Conservation (phyloP, 352 stramenopile species). For the Globisporangium camurandrum region DNA sequence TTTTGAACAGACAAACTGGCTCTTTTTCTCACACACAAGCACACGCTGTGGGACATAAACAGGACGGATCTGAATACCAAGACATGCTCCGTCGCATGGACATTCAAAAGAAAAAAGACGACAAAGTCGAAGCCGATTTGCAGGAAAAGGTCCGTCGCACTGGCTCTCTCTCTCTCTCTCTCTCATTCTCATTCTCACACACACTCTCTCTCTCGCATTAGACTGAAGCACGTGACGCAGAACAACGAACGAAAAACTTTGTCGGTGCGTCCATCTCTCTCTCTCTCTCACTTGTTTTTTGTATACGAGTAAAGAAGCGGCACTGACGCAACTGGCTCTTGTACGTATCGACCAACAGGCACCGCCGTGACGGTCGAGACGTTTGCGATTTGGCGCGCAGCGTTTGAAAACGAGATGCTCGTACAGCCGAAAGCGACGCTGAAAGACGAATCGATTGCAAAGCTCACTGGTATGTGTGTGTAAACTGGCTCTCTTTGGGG, state of each 20-base stretch:
- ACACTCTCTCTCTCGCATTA: neutral
- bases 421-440: constrained; percentile 28
- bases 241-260: constrained; percentile 12
- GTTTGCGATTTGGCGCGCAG: constrained; percentile 63
- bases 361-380: constrained; percentile 75
- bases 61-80: constrained; percentile 85
- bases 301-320: neutral
- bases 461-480: constrained; percentile 52
- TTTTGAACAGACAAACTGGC: too few relatives aligned
- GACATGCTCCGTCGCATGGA: constrained; percentile 84
- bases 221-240: constrained; percentile 3
- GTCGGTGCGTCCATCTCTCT: constrained; percentile 3
- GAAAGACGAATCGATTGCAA: constrained; percentile 65
- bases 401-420: constrained; percentile 67
- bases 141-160: constrained; percentile 22
- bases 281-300: neutral
- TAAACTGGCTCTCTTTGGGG: neutral
- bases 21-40: too few relatives aligned
- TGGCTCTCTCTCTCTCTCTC: neutral
- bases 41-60: too few relatives aligned
- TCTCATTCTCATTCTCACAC: neutral
- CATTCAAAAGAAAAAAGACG: constrained; percentile 73
- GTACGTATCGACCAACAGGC: constrained; percentile 14
- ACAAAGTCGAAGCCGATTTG: constrained; percentile 47
- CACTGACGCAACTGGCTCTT: neutral